Conservation (phyloP, 805 yeast species). For the Metschnikowia vanudenii region DNA sequence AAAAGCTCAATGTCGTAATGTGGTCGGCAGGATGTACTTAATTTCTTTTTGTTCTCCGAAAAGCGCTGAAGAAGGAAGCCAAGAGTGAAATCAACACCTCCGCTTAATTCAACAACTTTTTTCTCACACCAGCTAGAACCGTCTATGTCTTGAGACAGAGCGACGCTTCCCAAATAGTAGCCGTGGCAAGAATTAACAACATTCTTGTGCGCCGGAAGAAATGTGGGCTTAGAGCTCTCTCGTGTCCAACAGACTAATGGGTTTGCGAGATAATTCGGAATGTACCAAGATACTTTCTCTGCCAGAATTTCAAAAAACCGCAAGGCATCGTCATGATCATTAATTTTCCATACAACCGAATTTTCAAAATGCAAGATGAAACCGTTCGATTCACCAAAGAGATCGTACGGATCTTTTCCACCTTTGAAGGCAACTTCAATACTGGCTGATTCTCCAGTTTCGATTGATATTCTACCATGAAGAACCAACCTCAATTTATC, state of each 20-base stretch:
- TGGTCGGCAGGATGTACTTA: conserved; percentile 50
- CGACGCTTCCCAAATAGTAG: conserved; percentile 43
- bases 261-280: conserved; percentile 68
- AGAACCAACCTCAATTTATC: conserved; percentile 75
- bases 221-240: conserved; percentile 42
- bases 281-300: conserved; percentile 60
- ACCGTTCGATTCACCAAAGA: conserved; percentile 70
- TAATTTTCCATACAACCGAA: conserved; percentile 57
- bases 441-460: conserved; percentile 47
- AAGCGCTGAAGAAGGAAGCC: conserved; percentile 58
- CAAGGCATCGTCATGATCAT: conserved; percentile 65
- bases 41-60: conserved; percentile 24
- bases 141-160: conserved; percentile 46
- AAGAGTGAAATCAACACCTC: conserved; percentile 57
- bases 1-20: conserved; percentile 58
- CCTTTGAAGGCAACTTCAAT: conserved; percentile 68
- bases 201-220: conserved; percentile 44
- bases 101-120: conserved; percentile 54
- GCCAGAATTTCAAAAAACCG: conserved; percentile 65
- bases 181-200: conserved; percentile 48
- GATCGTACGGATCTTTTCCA: conserved; percentile 71
- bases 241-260: conserved; percentile 58
- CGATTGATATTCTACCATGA: conserved; percentile 66
- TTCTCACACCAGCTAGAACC: conserved; percentile 38
- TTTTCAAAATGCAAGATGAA: conserved; percentile 71